Base-by-base conservation (phyloP, 306 rosid genomes). In the Comarum palustre region DNA sequence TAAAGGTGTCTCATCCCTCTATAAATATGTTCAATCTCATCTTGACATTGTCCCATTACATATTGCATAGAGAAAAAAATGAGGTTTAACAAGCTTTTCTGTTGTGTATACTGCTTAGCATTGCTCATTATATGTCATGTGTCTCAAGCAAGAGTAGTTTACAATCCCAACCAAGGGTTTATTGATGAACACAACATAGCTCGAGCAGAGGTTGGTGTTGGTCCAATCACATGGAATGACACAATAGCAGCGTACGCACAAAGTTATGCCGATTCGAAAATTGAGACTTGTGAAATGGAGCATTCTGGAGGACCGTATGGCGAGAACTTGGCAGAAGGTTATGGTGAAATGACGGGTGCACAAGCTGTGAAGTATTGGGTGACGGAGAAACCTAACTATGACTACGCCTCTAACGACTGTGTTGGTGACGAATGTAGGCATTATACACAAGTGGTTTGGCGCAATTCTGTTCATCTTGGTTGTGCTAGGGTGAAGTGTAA, bases 381-480 rank as follows among this genome's bases (percentile, higher is more conserved):
- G 3, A 71, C 71, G 0, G 95, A 91, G 82, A 81, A 87, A 75
- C 74, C 81, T 0, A 1, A 79, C 63, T 88, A 91, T 47, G 78
- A 88, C 25, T 8, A 77, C 5, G 0, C 38, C 4, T 74, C 90
- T 1, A 87, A 87, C 69, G 5, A 76, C 0, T 90, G 96, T 50
- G 79, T 69, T 6, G 42, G 79, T 19, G 89, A 79, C 8, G 88
- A 79, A 27, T 90, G 96, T 24, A 5, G 54, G 16, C 92, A 87
- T 48, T 90, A 90, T 32, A 87, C 92, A 27, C 96, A 89, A 55
- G 75, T 90, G 22, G 85, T 90, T 12, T 81, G 88, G 86, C 78
- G 82, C 4, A 46, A 66, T 27, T 66, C 86, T 0, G 32, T 69
- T 43, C 82, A 64, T 51, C 61, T 87, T 22, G 96, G 96, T 2